Evolutionary conservation across 768 basidiomycete species (phyloP).

Genomic region (Pulveroboletus sp.): DNA sequence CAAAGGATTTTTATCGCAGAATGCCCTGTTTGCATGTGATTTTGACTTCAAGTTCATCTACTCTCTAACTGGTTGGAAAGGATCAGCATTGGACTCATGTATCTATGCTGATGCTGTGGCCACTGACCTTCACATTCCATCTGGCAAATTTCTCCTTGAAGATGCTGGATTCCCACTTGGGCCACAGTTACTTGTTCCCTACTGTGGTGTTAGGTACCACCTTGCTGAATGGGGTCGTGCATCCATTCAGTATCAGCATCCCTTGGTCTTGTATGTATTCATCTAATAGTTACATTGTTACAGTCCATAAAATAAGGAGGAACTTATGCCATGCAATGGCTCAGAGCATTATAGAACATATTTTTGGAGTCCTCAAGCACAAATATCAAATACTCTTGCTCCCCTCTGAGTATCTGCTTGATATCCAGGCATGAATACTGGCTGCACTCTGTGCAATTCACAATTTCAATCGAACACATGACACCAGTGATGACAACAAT

Average conservation of each 20-base stretch:
- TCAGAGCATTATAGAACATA: not conserved
- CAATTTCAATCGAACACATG: not conserved
- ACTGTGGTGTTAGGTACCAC: not conserved
- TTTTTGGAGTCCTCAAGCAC: not conserved
- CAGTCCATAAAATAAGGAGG: not conserved
- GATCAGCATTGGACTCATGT: not conserved
- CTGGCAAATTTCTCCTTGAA: not conserved
- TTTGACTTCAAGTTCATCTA: not conserved
- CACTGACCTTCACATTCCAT: not conserved
- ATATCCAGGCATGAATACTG: not conserved
- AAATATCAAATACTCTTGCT: not conserved
- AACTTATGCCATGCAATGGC: not conserved
- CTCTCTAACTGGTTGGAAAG: not conserved
- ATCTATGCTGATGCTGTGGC: not conserved
- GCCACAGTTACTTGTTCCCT: not conserved
- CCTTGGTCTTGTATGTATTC: not conserved
- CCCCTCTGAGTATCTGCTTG: not conserved
- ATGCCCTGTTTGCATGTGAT: not conserved
- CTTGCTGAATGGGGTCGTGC: not conserved
- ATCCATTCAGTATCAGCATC: not conserved
- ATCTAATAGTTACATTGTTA: not conserved
- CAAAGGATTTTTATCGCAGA: not conserved
- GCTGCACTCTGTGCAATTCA: not conserved
- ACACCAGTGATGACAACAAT: too few relatives aligned
- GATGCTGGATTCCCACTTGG: not conserved